Evolutionary conservation across 139 green algal genomes (phyloP), one percentile per base, ranked within the genome.

Genomic region (Chlorella sp.): DNA sequence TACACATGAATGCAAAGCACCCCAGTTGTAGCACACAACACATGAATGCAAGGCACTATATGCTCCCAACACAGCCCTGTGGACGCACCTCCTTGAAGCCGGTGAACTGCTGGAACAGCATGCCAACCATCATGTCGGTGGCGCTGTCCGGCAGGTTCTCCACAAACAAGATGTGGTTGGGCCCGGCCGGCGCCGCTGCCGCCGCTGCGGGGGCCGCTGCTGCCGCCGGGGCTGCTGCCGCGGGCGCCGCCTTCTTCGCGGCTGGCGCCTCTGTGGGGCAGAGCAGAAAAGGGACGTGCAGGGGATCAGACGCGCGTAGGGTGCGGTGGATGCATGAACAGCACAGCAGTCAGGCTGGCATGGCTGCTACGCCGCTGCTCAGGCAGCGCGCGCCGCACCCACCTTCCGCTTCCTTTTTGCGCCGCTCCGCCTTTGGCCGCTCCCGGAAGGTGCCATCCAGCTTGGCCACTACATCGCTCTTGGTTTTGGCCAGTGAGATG

Each of bases 61-160:
- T n/a, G n/a, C n/a, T n/a, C n/a, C n/a, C n/a, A n/a, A n/a, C n/a
- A n/a, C n/a, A n/a, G n/a, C n/a, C n/a, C n/a, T n/a, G n/a, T n/a
- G n/a, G n/a, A 57, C 70, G 18, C 79, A 97, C 95, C 87, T 98
- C 94, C 85, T 92, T 91, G 89, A 97, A 98, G 28, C 96, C 96
- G 26, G 94, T 92, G 86, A 96, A 98, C 88, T 99, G 96, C 87
- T 98, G 87, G 92, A 99, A 99, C 1, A 99, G 93, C 91, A 98
- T 94, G 32, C 85, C 73, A 6, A 99, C 90, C 96, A 99, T 99
- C 60, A 85, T 76, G 57, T 92, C 91, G 47, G 90, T 99, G 56
- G 94, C 96, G 26, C 90, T 91, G 75, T 95, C 88, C 9, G 97
- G 97, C 78, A 99, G 87, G 82, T 97, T 96, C 83, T 99, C 91